Base-by-base conservation (phyloP, 176 grass and related monocot genomes). In the Puccinellia tenuiflora region DNA sequence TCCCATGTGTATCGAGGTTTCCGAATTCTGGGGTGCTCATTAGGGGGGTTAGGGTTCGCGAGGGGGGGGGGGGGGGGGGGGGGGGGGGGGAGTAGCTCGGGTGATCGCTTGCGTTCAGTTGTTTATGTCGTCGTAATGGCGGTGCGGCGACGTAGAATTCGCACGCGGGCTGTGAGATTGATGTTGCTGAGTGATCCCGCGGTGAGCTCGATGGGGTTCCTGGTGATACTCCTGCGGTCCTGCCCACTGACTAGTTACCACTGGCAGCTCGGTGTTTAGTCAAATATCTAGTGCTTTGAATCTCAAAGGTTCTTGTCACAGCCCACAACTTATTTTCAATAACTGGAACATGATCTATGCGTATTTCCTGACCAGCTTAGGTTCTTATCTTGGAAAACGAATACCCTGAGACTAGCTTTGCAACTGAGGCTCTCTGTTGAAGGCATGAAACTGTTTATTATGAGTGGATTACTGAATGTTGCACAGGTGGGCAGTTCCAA, bases 41-140 rank as follows among this genome's bases (percentile, higher is more conserved):
- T 81, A 28, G 35, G 64, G 42, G 72, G 70, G 28, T 75, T 87
- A 60, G 75, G 86, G 72, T 85, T 86, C 76, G 31, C 6, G 75
- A 42, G 18, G 21, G 35, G 15, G 12, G 20, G 14, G 22, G 40
- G 75, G 51, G 18, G 21, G 35, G 15, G 12, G 20, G 14, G 22
- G 40, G 8, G 17, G 9, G 35, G 34, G 24, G 48, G 7, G 35
- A 3, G 47, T 50, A 24, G 4, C 55, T 39, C 34, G 17, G 40
- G 50, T 14, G 48, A 61, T 81, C 48, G 8, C 67, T 30, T 13
- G 42, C 20, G 25, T 68, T 79, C 45, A 3, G 73, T 33, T 33
- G 45, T 48, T 73, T 13, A 11, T 34, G 24, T 29, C 5, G 12
- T 57, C 6, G 35, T 6, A 54, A 20, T 69, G 22, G n/a, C 17